Percentiles rank a stretch among this genome's conserved stretches.
These are phyloP conservation scores for Tricholoma hemisulphureum DNA, from an alignment of 768 basidiomycete species.

Conservation along the genomic window DNA sequence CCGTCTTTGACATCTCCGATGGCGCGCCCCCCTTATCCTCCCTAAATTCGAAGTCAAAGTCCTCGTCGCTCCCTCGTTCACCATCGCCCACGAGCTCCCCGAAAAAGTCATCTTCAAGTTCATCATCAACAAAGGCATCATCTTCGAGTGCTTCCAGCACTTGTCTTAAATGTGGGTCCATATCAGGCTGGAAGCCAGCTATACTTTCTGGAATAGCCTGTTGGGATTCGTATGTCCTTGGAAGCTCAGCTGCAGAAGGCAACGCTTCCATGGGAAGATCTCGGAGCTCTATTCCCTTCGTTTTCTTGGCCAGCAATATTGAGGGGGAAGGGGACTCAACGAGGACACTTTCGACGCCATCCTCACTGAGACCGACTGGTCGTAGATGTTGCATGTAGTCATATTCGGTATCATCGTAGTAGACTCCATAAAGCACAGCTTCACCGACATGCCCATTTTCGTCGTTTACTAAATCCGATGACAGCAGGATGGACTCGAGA, in stretches of 20 bases:
- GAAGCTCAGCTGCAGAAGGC: slow-evolving; percentile 72
- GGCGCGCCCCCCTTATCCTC: slow-evolving; percentile 45
- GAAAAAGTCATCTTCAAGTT: slow-evolving; percentile 74
- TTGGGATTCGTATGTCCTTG: slow-evolving; percentile 71
- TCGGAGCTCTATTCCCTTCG: slow-evolving; percentile 40
- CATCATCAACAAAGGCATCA: slow-evolving; percentile 87
- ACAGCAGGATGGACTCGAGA: slow-evolving; percentile 58
- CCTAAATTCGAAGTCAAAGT: slow-evolving; percentile 63
- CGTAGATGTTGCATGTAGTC: slow-evolving; percentile 99
- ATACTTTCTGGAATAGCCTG: slow-evolving; percentile 80
- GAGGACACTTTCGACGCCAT: slow-evolving; percentile 77
- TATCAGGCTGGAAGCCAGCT: slow-evolving; percentile 88
- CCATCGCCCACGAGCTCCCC: slow-evolving; percentile 68
- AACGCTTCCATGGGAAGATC: slow-evolving; percentile 70
- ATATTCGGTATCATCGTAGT: slow-evolving; percentile 94
- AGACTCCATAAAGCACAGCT: slow-evolving; percentile 85
- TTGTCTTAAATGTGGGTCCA: slow-evolving; percentile 95
- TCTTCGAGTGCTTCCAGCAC: slow-evolving; percentile 93
- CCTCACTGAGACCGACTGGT: slow-evolving; percentile 70
- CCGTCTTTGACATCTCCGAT: slow-evolving; percentile 18
- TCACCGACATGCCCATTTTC: slow-evolving; percentile 69
- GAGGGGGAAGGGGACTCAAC: slow-evolving; percentile 64
- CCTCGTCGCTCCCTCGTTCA: slow-evolving; percentile 61
- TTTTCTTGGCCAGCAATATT: slow-evolving; percentile 29
- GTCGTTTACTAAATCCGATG: slow-evolving; percentile 48